Evolutionary conservation across 2,329 filamentous ascomycete species (phyloP), one percentile per base, ranked within the genome.

Genomic region (Xylaria sp.): DNA sequence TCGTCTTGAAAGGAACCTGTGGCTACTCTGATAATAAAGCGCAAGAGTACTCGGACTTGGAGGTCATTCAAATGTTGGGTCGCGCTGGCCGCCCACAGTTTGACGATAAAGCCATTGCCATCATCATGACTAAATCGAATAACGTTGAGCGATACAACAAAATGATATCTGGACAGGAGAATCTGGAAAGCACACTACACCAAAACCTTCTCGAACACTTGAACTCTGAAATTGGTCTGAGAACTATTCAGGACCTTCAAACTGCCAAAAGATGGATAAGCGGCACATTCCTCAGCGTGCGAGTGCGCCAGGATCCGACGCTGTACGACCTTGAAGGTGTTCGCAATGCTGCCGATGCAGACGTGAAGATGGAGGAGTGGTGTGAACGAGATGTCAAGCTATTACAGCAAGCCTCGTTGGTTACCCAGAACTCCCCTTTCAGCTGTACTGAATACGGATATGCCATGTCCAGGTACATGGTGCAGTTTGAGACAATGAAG

Each of bases 11-110:
- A 69, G 89, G 90, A 19, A 95, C 91, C 0, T 80, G 86, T 2
- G 77, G 79, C 0, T 92, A 85, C 71, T 82, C 84, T 52, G 81
- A 85, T 52, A 77, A 79, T 6, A 78, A 72, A 7, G 64, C 83
- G 37, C 82, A 85, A 50, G 90, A 94, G 67, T 92, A 91, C 61
- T 86, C 89, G 0, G 90, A 94, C 66, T 76, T 95, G 4, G 91
- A 95, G 62, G 82, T 93, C 57, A 93, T 93, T 87, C 91, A 96
- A 64, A 95, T 96, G 91, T 81, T 95, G 44, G 91, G 91, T 6
- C 85, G 91, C 59, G 91, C 91, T 46, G 91, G 91, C 1, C 80
- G 91, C 18, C 91, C 91, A 5, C 91, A 95, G 65, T 95, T 92
- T 58, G 91, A 93, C 63, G 80, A 84, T 45, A 89, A 76, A 53